These are phyloP conservation scores for Pelargonium citronellum DNA, from an alignment of 441 rosid genomes.

Conservation along the genomic window DNA sequence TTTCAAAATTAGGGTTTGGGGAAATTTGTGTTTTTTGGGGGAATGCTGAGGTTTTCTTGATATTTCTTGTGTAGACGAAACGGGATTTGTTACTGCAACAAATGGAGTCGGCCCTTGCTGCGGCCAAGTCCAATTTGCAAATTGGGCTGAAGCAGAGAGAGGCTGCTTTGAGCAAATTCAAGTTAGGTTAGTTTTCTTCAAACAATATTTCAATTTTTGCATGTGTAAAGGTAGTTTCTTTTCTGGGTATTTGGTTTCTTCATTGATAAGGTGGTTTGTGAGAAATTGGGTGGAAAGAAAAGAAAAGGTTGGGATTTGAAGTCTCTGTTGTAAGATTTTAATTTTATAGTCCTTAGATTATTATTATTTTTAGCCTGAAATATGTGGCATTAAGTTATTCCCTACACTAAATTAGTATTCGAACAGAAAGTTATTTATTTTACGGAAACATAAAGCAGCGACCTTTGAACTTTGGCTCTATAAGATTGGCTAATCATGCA, in stretches of 20 bases:
- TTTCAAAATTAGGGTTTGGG: constrained; percentile 29
- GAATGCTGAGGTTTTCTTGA: neutral
- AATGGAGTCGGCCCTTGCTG: constrained; percentile 37
- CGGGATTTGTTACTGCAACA: constrained; percentile 38
- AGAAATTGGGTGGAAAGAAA: neutral
- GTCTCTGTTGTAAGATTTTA: neutral
- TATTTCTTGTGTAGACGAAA: constrained; percentile 35
- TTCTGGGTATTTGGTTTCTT: neutral
- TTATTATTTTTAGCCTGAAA: neutral
- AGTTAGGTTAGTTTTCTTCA: constrained; percentile 43
- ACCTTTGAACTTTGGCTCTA: neutral
- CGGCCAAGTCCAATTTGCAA: constrained; percentile 49
- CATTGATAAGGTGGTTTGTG: neutral
- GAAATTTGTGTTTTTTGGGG: constrained; percentile 15
- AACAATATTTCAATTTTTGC: neutral
- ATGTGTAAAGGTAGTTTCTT: neutral
- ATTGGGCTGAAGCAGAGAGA: constrained; percentile 52
- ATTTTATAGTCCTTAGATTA: neutral
- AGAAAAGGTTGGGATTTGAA: neutral
- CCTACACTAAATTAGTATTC: neutral
- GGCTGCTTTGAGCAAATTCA: constrained; percentile 39
- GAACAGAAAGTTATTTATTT: neutral
- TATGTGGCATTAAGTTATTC: neutral
- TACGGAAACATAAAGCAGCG: neutral
- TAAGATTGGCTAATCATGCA: neutral